Evolutionary conservation across 768 basidiomycete species (phyloP).

Genomic region (Hypholoma fasciculare): DNA sequence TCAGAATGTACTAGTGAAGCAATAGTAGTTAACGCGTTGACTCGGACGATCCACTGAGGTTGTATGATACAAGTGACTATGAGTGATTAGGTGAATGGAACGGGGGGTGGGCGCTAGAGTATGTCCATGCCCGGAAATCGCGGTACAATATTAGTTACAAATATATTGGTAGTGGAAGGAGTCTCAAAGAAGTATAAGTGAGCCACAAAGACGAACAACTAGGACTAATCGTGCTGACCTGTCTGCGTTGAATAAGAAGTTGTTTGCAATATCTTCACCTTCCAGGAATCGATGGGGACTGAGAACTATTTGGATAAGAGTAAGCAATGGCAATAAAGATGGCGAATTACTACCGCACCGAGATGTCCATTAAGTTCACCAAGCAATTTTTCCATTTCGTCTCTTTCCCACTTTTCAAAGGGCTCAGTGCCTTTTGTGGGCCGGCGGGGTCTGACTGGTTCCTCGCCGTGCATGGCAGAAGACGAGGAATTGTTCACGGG

Average conservation of each 20-base stretch:
- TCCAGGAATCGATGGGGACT: slow-evolving; percentile 89
- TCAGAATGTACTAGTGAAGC: too few species aligned
- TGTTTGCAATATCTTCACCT: slow-evolving; percentile 88
- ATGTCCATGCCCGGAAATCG: too few species aligned
- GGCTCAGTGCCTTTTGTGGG: slow-evolving; percentile 57
- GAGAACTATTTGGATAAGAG: slow-evolving; percentile 50
- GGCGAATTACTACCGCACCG: slow-evolving; percentile 48
- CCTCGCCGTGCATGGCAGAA: slow-evolving; percentile 15
- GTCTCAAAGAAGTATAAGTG: slow-evolving; percentile 30
- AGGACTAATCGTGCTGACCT: slow-evolving; percentile 40
- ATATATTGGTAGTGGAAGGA: slow-evolving; percentile 78
- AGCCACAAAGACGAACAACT: not conserved
- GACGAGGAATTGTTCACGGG: slow-evolving; percentile 15
- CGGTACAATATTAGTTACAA: slow-evolving; percentile 31
- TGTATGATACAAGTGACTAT: too few species aligned
- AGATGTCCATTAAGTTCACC: slow-evolving; percentile 81
- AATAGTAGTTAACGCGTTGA: too few species aligned
- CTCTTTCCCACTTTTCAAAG: slow-evolving; percentile 80
- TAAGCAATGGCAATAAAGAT: not conserved
- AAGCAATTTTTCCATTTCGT: slow-evolving; percentile 87
- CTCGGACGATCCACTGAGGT: too few species aligned
- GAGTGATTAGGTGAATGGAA: too few species aligned
- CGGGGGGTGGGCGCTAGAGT: too few species aligned
- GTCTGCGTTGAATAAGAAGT: slow-evolving; percentile 92
- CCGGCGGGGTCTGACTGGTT: slow-evolving; percentile 34